Percentiles rank a stretch among this genome's conserved stretches.
Evolutionary conservation across 169 alveolate species (phyloP).

Genomic region (Cyclospora cayetanensis): DNA sequence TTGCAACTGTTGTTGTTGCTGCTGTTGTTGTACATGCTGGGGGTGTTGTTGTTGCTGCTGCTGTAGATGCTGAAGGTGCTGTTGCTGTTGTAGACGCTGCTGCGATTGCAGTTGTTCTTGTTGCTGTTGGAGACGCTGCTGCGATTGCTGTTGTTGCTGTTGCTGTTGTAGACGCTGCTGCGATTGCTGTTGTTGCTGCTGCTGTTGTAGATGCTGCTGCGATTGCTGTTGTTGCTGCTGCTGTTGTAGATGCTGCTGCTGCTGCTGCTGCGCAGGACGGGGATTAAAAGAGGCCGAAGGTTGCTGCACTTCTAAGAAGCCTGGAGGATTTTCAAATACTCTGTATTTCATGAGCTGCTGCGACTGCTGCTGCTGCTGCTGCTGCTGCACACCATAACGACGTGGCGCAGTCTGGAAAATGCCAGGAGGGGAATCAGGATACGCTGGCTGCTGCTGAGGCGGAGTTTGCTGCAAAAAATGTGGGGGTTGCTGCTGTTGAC

Average conservation of each 20-base stretch:
- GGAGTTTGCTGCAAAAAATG: not conserved
- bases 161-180: not conserved
- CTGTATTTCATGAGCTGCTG: too few species aligned
- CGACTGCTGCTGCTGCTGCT: constrained; percentile 28
- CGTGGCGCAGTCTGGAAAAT: not conserved
- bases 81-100: not conserved
- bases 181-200: too few species aligned
- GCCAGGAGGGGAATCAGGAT: not conserved
- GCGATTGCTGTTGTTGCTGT: not conserved
- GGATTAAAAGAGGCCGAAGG: too few species aligned
- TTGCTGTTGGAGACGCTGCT: not conserved
- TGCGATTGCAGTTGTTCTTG: not conserved
- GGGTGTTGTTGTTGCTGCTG: constrained; percentile 10
- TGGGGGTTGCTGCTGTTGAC: not conserved
- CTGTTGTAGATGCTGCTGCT: constrained; percentile 13
- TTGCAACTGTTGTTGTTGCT: not conserved
- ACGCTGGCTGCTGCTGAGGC: not conserved
- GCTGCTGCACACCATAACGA: not conserved
- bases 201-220: too few species aligned
- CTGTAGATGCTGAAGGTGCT: not conserved
- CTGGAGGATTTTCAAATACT: too few species aligned
- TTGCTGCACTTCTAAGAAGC: too few species aligned
- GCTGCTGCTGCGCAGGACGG: too few species aligned
- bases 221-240: constrained; percentile 4
- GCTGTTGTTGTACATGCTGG: not conserved